These are phyloP conservation scores for Cylindrotheca closterium DNA, from an alignment of 108 stramenopile genomes.

Conservation along the genomic window DNA sequence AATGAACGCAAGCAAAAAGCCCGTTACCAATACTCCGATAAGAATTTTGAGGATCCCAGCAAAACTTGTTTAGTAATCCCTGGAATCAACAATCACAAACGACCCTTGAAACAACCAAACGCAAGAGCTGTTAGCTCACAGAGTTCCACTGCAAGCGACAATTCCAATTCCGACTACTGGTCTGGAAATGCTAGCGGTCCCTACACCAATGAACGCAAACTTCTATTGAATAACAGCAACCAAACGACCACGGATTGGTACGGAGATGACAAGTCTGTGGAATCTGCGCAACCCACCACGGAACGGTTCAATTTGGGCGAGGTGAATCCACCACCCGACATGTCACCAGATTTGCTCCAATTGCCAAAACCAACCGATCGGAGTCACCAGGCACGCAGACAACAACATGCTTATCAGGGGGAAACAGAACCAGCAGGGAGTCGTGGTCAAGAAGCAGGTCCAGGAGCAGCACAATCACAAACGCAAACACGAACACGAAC, in stretches of 20 bases:
- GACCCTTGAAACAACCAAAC: no score
- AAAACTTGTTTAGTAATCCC: not conserved
- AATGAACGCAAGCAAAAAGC: not conserved
- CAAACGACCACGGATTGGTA: not conserved
- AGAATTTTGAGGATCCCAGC: not conserved
- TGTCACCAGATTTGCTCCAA: not conserved
- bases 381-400: not conserved
- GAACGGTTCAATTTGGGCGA: not conserved
- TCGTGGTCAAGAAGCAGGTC: no score
- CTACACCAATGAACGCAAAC: no score
- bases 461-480: not conserved
- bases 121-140: no score
- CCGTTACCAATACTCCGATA: not conserved
- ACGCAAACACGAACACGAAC: no score
- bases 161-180: no score
- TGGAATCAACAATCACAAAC: not conserved
- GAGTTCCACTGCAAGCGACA: no score
- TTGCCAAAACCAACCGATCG: not conserved
- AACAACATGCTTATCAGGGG: not conserved
- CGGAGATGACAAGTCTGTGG: not conserved
- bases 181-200: no score
- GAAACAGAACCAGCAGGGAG: not conserved
- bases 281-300: not conserved
- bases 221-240: not conserved
- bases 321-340: not conserved